Base-by-base conservation (phyloP, 148 eudicot species). In the Diospyros kaki region DNA sequence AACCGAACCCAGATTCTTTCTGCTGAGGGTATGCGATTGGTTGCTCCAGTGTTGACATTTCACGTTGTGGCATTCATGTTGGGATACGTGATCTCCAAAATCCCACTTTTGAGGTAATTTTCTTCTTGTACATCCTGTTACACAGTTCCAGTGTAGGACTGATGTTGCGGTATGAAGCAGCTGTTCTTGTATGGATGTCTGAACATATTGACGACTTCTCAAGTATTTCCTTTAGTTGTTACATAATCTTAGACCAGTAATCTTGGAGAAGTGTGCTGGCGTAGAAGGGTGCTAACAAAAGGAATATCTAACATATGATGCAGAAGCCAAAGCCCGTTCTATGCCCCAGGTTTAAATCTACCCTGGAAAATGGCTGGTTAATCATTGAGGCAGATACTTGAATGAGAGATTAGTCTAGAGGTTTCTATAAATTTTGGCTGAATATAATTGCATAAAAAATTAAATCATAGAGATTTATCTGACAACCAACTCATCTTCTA, bases 51-150 rank as follows among this genome's bases (percentile, higher is more conserved):
- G 67, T 73, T 94, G 79, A 59, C 85, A 7, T 94, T 94, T 79
- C 98, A 94, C 75, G 93, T 84, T 3, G 80, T 82, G 10, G 86
- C 97, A 64, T 91, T 91, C 77, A 74, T 86, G 17, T 60, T 94
- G 45, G 98, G 98, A 43, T 94, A 91, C 81, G 91, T 93, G 93
- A 75, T 91, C 68, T 88, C 93, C 81, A 91, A 88, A 83, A 78
- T 89, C 69, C 93, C 88, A 6, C 18, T 76, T 64, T 58, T 80
- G 41, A 86, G 98, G 96, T 89, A 86, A 80, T 51, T 45, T 46
- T 58, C 4, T 60, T 38, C 10, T 60, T 7, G 41, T 60, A 28
- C 40, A 38, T 60, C 41, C 41, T 18, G 41, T 60, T 60, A 60
- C 28, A 28, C 28, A 28, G 28, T 28, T 28, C 28, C 28, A 18